Evolutionary conservation across 2,329 filamentous ascomycete genomes (phyloP).

Genomic region (Diaporthe vaccinii): DNA sequence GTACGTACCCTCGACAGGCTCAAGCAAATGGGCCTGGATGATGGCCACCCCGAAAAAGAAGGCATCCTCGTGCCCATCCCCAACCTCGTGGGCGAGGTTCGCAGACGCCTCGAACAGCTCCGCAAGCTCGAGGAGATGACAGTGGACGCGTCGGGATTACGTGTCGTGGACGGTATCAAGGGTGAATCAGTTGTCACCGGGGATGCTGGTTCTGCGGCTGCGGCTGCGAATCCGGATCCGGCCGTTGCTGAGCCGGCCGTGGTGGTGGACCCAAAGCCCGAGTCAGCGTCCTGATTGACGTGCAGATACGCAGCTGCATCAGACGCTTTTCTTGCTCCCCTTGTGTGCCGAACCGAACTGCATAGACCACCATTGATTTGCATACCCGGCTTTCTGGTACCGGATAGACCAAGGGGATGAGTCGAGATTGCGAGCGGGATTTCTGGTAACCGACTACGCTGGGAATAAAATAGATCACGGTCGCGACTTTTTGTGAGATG

Average conservation of each 20-base stretch:
- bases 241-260: conserved; percentile 11
- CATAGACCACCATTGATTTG: conserved; percentile 13
- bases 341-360: not conserved
- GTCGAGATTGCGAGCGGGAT: conserved; percentile 8
- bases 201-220: conserved; percentile 42
- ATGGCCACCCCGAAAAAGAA: conserved; percentile 91
- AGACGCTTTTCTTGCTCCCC: not conserved
- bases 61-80: conserved; percentile 79
- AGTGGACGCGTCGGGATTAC: conserved; percentile 58
- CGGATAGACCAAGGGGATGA: conserved; percentile 1
- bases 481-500: conserved; percentile 7
- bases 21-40: conserved; percentile 76
- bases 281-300: conserved; percentile 26
- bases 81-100: conserved; percentile 74
- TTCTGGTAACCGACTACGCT: not conserved
- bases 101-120: conserved; percentile 55
- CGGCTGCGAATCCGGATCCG: conserved; percentile 39
- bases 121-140: conserved; percentile 59
- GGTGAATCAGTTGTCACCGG: conserved; percentile 53
- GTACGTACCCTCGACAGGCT: conserved; percentile 72
- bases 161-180: conserved; percentile 62
- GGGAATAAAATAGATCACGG: conserved; percentile 23
- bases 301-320: not conserved
- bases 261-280: conserved; percentile 18
- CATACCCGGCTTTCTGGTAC: conserved; percentile 18